These are phyloP conservation scores for Calonectria crousiana DNA, from an alignment of 2,329 filamentous ascomycete genomes.

Conservation along the genomic window DNA sequence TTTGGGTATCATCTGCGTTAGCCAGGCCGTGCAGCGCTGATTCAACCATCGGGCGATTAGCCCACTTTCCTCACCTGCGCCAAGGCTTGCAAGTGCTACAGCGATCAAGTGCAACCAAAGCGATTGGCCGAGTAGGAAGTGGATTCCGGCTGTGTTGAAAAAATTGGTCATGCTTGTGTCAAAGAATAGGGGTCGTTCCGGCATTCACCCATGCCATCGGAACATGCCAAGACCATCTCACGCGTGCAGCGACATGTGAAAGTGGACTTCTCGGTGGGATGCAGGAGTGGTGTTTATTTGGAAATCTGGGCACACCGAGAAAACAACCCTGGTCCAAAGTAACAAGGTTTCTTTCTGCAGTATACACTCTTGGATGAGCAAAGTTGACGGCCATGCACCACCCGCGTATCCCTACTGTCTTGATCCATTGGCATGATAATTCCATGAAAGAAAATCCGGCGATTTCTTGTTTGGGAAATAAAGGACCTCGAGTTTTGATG, in stretches of 20 bases:
- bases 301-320: not conserved
- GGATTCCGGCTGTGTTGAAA: not conserved
- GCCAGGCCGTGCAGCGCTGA: too few species aligned
- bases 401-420: not conserved
- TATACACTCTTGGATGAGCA: not conserved
- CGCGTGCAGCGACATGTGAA: not conserved
- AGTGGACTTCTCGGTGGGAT: not conserved
- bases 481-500: not conserved
- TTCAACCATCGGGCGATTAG: too few species aligned
- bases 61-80: not conserved
- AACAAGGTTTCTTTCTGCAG: not conserved
- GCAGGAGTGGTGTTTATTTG: not conserved
- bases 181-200: not conserved
- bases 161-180: not conserved
- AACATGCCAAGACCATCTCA: not conserved
- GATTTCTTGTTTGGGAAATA: not conserved
- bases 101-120: not conserved
- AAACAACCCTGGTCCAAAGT: not conserved
- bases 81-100: not conserved
- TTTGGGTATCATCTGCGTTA: too few species aligned
- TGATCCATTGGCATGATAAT: not conserved
- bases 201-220: not conserved
- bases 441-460: not conserved
- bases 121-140: not conserved
- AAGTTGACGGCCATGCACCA: not conserved